These are phyloP conservation scores for Penicillium salamii DNA, from an alignment of 495 filamentous ascomycete genomes.

Conservation along the genomic window DNA sequence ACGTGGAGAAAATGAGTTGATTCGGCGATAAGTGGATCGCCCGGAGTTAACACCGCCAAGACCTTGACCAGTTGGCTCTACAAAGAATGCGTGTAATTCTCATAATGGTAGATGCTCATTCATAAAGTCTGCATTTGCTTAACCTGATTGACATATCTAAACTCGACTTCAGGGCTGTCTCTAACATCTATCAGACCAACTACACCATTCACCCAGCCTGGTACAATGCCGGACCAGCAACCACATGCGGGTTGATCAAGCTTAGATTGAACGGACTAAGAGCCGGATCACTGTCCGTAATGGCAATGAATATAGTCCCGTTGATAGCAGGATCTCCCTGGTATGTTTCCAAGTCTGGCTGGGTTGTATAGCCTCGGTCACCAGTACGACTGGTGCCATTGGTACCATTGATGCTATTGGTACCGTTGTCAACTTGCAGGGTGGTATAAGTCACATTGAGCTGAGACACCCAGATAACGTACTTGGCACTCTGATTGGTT, in stretches of 20 bases:
- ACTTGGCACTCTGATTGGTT: slow-evolving; percentile 53
- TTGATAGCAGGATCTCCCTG: slow-evolving; percentile 69
- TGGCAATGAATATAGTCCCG: slow-evolving; percentile 73
- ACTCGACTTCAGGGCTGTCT: background rate
- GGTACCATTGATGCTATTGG: slow-evolving; percentile 34
- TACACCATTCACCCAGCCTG: slow-evolving; percentile 63
- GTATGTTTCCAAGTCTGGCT: slow-evolving; percentile 63
- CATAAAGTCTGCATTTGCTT: too few species aligned
- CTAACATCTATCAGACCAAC: too few species aligned
- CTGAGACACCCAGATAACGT: slow-evolving; percentile 78
- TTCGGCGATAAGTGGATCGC: slow-evolving; percentile 8
- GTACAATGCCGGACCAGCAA: slow-evolving; percentile 70
- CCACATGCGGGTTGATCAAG: slow-evolving; percentile 72
- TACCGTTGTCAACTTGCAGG: slow-evolving; percentile 49
- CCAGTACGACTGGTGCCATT: slow-evolving; percentile 37
- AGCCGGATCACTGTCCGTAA: slow-evolving; percentile 67
- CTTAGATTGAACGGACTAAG: slow-evolving; percentile 76
- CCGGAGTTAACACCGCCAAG: slow-evolving; percentile 9
- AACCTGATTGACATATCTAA: background rate
- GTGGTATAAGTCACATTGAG: slow-evolving; percentile 81
- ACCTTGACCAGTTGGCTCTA: background rate
- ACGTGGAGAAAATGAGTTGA: slow-evolving; percentile 14
- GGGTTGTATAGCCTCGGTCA: slow-evolving; percentile 62
- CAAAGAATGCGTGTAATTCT: too few species aligned
- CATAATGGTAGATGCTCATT: too few species aligned